Evolutionary conservation across 2,329 filamentous ascomycete species (phyloP).

Genomic region (Neonectria faginata): DNA sequence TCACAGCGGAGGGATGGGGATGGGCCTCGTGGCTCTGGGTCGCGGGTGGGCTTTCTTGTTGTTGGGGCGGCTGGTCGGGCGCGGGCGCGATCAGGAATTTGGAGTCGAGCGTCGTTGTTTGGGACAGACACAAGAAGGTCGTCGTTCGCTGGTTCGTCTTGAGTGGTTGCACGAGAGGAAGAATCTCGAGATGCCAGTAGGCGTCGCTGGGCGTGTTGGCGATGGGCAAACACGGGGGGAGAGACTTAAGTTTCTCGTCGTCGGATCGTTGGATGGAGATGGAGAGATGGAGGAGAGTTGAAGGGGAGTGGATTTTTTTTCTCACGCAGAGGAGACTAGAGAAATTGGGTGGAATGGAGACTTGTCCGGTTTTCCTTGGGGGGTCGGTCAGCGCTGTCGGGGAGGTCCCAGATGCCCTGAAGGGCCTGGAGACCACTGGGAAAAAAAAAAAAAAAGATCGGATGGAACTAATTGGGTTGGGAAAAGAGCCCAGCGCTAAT

Average conservation of each 20-base stretch:
- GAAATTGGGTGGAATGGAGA: constrained; percentile 27
- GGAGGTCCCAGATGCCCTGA: constrained; percentile 8
- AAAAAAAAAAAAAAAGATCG: no score
- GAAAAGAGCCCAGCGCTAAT: no score
- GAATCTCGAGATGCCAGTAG: constrained; percentile 35
- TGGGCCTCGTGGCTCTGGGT: constrained; percentile 28
- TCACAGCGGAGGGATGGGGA: constrained; percentile 20
- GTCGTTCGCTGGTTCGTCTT: constrained; percentile 35
- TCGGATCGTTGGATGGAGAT: constrained; percentile 38
- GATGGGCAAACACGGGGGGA: constrained; percentile 42
- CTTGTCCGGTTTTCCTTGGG: constrained; percentile 20
- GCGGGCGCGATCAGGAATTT: constrained; percentile 42
- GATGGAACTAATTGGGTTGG: background rate
- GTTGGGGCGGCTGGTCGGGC: constrained; percentile 44
- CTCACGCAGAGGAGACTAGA: constrained; percentile 28
- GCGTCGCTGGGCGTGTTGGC: constrained; percentile 40
- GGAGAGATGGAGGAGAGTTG: constrained; percentile 46
- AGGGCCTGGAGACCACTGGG: constrained; percentile 7
- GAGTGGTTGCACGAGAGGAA: constrained; percentile 7
- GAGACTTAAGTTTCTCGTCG: constrained; percentile 37
- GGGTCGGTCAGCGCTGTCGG: constrained; percentile 17
- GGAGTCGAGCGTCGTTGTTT: constrained; percentile 33
- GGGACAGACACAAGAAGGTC: constrained; percentile 38
- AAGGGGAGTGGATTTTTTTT: constrained; percentile 41
- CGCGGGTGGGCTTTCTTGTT: constrained; percentile 30